Evolutionary conservation across 2,329 filamentous ascomycete species (phyloP).

Genomic region (Scytalidium lignicola): DNA sequence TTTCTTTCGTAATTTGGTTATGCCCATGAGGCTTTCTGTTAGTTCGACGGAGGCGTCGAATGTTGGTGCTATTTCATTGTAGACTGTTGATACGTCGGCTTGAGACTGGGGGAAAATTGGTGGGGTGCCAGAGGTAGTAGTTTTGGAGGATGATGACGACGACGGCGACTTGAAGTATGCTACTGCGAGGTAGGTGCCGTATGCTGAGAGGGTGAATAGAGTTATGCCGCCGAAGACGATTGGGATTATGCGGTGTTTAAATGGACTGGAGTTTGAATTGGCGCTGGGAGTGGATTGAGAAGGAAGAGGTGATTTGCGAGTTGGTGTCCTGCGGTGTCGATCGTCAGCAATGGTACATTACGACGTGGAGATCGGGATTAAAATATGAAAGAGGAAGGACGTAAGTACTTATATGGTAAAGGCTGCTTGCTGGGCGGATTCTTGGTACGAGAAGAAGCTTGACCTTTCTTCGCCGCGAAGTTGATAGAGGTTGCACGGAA

Average conservation of each 20-base stretch:
- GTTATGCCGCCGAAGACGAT: conserved; percentile 17
- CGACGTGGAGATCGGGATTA: neutral
- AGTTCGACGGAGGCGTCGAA: conserved; percentile 56
- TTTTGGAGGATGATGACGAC: conserved; percentile 1
- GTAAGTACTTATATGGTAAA: neutral
- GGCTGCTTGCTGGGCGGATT: neutral
- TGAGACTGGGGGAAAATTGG: conserved; percentile 17
- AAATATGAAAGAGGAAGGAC: neutral
- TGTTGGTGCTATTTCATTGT: conserved; percentile 38
- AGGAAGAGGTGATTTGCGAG: conserved; percentile 7
- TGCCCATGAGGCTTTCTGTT: conserved; percentile 53
- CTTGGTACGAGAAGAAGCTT: neutral
- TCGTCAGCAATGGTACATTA: neutral
- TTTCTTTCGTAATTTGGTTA: conserved; percentile 43
- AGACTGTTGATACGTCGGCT: conserved; percentile 24
- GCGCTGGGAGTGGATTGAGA: conserved; percentile 1
- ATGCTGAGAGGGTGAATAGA: conserved; percentile 14
- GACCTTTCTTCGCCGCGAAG: neutral
- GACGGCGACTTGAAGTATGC: conserved; percentile 24
- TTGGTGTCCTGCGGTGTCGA: conserved; percentile 12
- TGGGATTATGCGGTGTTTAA: conserved; percentile 17
- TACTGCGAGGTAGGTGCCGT: conserved; percentile 30
- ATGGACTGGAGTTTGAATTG: conserved; percentile 10
- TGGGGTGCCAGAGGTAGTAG: conserved; percentile 14
- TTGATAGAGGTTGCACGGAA: neutral